Evolutionary conservation across 2,329 filamentous ascomycete species (phyloP).

Genomic region (Aureobasidium vineae): DNA sequence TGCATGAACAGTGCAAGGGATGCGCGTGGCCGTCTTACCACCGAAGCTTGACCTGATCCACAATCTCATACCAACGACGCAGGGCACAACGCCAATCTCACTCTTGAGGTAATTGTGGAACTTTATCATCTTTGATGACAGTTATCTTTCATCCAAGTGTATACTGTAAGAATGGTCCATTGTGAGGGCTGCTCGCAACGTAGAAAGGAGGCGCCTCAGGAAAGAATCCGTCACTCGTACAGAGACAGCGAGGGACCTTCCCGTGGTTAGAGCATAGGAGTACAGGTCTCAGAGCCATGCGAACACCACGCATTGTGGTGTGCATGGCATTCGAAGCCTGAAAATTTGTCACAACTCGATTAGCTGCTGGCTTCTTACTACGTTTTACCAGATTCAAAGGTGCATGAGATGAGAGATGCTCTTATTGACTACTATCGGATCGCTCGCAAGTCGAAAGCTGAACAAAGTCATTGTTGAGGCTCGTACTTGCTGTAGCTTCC

Average conservation of each 20-base stretch:
- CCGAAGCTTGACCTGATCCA: conserved; percentile 9
- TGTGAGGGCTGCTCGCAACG: neutral
- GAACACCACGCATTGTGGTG: neutral
- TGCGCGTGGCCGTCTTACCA: conserved; percentile 1
- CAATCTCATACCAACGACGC: neutral
- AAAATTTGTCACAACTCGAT: neutral
- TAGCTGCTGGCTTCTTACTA: neutral
- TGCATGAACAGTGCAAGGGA: conserved; percentile 20
- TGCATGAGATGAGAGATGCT: no score
- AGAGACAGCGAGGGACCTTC: no score
- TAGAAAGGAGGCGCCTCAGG: neutral
- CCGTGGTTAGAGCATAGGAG: neutral
- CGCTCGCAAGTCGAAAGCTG: no score
- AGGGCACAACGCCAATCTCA: conserved; percentile 8
- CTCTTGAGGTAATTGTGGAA: neutral
- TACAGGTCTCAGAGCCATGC: neutral
- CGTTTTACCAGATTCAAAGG: no score
- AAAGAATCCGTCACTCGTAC: neutral
- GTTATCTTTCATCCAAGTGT: neutral
- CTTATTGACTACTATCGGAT: no score
- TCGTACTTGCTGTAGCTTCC: neutral
- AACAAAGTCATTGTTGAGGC: neutral
- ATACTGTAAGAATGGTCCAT: neutral
- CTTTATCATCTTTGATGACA: neutral
- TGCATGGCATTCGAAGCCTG: neutral